Conservation (phyloP, 208 protist genomes). For the Acanthamoeba royreba region DNA sequence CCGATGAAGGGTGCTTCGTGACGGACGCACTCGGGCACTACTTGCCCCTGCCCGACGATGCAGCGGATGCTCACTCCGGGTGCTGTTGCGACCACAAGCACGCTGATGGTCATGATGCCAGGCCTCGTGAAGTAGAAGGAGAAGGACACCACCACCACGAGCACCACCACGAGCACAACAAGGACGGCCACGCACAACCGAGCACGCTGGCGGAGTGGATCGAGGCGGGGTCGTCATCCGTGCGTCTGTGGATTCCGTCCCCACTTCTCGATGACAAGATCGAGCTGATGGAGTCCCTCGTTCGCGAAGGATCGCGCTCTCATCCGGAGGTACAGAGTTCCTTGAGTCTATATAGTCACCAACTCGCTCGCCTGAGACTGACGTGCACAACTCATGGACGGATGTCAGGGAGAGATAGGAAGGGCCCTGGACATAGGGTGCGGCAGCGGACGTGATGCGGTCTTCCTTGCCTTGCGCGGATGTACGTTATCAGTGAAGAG, state of each 20-base stretch:
- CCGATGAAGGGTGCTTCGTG: not conserved
- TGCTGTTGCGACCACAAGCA: not conserved
- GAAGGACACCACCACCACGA: too few species aligned
- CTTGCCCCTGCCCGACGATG: not conserved
- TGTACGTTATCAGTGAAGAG: not conserved
- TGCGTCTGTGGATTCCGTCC: not conserved
- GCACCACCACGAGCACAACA: too few species aligned
- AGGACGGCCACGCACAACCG: too few species aligned
- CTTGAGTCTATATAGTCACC: not conserved
- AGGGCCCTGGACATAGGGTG: constrained; percentile 1
- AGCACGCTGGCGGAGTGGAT: too few species aligned
- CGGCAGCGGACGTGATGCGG: constrained; percentile 8
- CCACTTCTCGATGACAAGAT: not conserved
- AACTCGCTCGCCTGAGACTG: too few species aligned
- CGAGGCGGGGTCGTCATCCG: not conserved
- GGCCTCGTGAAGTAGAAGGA: too few species aligned
- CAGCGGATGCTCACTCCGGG: too few species aligned
- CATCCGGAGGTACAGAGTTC: not conserved
- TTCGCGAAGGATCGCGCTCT: not conserved
- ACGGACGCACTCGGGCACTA: too few species aligned
- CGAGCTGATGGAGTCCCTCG: not conserved
- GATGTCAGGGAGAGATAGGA: too few species aligned
- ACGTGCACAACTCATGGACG: too few species aligned
- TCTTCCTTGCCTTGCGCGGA: constrained; percentile 1
- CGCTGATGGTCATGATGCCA: not conserved